Conservation (phyloP, 1,139 yeast species). For the Kluyveromyces marxianus region DNA sequence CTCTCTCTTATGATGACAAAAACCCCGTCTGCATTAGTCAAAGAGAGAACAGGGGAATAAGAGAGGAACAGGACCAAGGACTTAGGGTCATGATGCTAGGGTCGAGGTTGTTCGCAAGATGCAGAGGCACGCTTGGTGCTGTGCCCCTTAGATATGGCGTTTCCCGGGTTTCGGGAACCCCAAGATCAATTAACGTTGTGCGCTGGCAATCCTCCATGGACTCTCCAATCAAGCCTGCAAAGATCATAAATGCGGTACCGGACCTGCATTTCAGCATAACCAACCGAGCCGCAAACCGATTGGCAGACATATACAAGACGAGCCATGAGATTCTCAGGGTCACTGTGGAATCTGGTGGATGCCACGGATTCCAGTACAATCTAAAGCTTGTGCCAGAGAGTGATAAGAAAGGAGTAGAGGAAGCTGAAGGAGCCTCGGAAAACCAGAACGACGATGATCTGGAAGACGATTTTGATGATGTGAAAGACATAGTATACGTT, state of each 20-base stretch:
- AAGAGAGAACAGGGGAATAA: too few relatives aligned
- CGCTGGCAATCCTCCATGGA: slow-evolving; percentile 7
- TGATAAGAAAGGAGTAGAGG: slow-evolving; percentile 31
- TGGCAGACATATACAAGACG: slow-evolving; percentile 46
- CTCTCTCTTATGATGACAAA: too few relatives aligned
- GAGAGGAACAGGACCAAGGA: too few relatives aligned
- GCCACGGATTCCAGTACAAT: slow-evolving; percentile 94
- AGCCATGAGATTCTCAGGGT: slow-evolving; percentile 58
- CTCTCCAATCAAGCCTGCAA: slow-evolving; percentile 16
- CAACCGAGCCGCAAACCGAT: slow-evolving; percentile 44
- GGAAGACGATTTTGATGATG: slow-evolving; percentile 35
- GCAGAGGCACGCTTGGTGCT: too few relatives aligned
- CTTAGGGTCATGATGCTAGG: too few relatives aligned
- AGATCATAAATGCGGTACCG: slow-evolving; percentile 17
- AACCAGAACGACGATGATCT: too few relatives aligned
- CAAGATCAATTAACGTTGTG: slow-evolving; percentile 3
- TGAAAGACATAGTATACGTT: slow-evolving; percentile 18
- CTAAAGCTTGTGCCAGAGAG: slow-evolving; percentile 49
- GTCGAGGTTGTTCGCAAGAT: too few relatives aligned
- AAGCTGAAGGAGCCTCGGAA: slow-evolving; percentile 47
- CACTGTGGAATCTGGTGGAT: slow-evolving; percentile 94
- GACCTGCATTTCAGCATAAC: slow-evolving; percentile 34
- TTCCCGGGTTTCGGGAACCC: background rate
- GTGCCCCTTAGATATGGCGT: too few relatives aligned
- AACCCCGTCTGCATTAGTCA: too few relatives aligned